Evolutionary conservation across 345 rosid genomes (phyloP).

Genomic region (Trapa bicornis): DNA sequence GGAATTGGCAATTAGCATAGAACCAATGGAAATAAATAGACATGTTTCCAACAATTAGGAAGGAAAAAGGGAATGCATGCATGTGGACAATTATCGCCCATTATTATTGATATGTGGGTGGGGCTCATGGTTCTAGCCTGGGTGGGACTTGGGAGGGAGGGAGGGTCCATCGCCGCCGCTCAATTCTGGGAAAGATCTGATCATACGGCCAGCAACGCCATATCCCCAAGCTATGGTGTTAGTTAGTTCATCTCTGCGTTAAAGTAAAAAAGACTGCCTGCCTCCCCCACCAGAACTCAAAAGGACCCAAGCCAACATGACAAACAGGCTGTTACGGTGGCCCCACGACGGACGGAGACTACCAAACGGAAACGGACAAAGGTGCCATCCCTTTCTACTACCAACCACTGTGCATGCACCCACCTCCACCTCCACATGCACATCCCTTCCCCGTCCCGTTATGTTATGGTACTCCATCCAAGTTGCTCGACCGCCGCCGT

Average conservation of each 20-base stretch:
- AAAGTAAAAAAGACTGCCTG: not conserved
- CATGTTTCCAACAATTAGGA: not conserved
- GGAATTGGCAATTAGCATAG: no score
- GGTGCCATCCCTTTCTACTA: not conserved
- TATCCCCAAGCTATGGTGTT: not conserved
- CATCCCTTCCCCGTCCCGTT: not conserved
- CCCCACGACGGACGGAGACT: not conserved
- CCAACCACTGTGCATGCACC: no score
- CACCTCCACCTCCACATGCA: no score
- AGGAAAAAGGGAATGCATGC: constrained; percentile 1
- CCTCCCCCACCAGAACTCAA: no score
- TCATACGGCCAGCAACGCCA: not conserved
- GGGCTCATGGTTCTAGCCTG: not conserved
- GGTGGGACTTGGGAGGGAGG: no score
- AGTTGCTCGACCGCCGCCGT: not conserved
- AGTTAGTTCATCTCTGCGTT: not conserved
- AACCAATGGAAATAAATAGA: not conserved
- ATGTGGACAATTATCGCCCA: not conserved
- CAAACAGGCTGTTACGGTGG: not conserved
- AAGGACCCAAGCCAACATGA: no score
- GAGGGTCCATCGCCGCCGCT: not conserved
- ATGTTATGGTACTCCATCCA: not conserved
- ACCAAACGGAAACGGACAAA: not conserved
- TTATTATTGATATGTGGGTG: not conserved
- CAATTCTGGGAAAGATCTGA: not conserved